Conservation (phyloP, 345 rosid species). For the Adansonia digitata region DNA sequence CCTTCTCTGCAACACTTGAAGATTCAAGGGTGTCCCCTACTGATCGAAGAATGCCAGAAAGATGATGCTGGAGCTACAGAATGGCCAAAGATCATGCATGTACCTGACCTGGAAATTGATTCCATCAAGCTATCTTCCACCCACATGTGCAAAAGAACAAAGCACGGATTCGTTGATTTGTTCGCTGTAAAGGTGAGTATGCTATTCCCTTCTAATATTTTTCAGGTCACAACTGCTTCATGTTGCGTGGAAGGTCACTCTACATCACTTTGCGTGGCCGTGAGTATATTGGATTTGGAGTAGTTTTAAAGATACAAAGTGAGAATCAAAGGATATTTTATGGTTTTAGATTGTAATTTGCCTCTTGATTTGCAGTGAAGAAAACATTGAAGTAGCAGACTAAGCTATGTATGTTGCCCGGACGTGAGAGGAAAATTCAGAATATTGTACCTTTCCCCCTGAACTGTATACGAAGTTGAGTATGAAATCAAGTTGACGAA, state of each 20-base stretch:
- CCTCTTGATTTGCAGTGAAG: background rate
- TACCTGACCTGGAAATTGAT: slow-evolving; percentile 19
- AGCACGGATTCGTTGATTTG: background rate
- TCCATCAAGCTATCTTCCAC: background rate
- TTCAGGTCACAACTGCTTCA: slow-evolving; percentile 13
- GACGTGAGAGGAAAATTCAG: slow-evolving; percentile 26
- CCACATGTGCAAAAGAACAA: background rate
- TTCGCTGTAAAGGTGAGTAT: background rate
- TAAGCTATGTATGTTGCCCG: slow-evolving; percentile 8
- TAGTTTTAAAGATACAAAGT: background rate
- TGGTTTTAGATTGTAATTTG: background rate
- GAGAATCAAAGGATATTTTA: background rate
- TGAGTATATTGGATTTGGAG: background rate
- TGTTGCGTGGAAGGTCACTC: slow-evolving; percentile 7
- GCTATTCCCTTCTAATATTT: background rate
- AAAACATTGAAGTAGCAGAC: background rate
- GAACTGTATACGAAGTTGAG: slow-evolving; percentile 9
- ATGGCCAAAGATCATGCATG: slow-evolving; percentile 19
- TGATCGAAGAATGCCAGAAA: slow-evolving; percentile 3
- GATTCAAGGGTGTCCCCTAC: too few species aligned
- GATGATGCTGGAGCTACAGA: slow-evolving; percentile 13
- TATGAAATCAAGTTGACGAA: slow-evolving; percentile 17
- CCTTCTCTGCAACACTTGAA: too few species aligned
- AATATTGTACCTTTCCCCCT: slow-evolving; percentile 6
- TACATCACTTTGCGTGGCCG: background rate